Conservation (phyloP, 306 rosid species). For the Cucumis hystrix region DNA sequence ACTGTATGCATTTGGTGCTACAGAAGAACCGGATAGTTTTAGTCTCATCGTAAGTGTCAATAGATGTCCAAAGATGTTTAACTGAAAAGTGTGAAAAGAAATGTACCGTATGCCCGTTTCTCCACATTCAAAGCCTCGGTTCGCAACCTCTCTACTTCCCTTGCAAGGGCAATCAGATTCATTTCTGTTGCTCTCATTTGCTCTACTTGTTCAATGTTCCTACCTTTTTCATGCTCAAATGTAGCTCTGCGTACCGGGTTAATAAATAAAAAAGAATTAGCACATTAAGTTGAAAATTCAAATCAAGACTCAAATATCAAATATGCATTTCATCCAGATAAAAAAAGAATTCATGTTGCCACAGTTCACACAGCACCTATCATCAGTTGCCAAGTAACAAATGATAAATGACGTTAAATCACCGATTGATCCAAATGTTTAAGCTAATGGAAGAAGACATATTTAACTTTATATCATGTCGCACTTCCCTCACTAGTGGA, state of each 20-base stretch:
- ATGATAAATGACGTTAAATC: too few species aligned
- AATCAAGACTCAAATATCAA: neutral
- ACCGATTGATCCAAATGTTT: too few species aligned
- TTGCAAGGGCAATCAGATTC: constrained; percentile 58
- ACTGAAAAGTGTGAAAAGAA: constrained; percentile 1
- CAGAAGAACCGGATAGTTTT: neutral
- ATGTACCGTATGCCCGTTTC: constrained; percentile 52
- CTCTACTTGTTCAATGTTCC: constrained; percentile 61
- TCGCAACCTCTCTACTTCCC: constrained; percentile 65
- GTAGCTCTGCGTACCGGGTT: constrained; percentile 29
- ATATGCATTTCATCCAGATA: neutral
- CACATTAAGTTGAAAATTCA: constrained; percentile 8
- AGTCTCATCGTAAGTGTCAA: constrained; percentile 11
- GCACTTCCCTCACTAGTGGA: too few species aligned
- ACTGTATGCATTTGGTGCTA: constrained; percentile 35
- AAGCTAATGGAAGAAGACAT: too few species aligned
- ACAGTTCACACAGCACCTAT: neutral
- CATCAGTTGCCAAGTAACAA: neutral
- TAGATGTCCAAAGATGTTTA: constrained; percentile 6
- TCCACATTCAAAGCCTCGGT: constrained; percentile 48
- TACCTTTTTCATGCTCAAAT: constrained; percentile 59
- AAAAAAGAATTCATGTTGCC: neutral
- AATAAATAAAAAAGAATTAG: constrained; percentile 10
- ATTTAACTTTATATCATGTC: too few species aligned
- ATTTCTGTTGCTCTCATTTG: constrained; percentile 63